Conservation (phyloP, 805 yeast genomes). For the Wickerhamiella brachini region DNA sequence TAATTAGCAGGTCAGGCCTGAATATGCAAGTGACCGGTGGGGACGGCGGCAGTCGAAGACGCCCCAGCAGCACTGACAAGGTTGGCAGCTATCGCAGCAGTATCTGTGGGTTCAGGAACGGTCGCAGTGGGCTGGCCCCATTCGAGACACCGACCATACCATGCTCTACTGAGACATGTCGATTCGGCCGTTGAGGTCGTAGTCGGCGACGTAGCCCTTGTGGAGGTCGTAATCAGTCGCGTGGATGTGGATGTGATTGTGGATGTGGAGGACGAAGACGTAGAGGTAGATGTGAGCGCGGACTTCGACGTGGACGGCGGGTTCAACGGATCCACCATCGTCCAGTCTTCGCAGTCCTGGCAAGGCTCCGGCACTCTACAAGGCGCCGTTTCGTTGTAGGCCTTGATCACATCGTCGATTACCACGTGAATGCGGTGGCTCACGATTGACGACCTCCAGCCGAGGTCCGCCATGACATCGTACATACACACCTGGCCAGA, state of each 20-base stretch:
- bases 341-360: constrained; percentile 84
- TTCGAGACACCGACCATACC: constrained; percentile 18
- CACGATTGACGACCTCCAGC: constrained; percentile 79
- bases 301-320: constrained; percentile 3
- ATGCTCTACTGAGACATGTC: constrained; percentile 11
- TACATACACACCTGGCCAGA: constrained; percentile 77
- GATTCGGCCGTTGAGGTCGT: not conserved
- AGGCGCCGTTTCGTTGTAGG: constrained; percentile 61
- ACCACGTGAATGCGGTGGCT: constrained; percentile 88
- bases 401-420: constrained; percentile 60
- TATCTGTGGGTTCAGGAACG: not conserved
- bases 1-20: not conserved
- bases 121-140: constrained; percentile 9
- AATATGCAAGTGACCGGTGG: not conserved
- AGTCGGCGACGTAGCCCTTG: not conserved
- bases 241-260: constrained; percentile 7
- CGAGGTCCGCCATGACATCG: constrained; percentile 77
- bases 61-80: not conserved
- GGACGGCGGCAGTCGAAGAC: not conserved
- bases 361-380: constrained; percentile 63
- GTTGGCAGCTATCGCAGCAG: not conserved
- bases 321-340: constrained; percentile 33
- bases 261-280: not conserved
- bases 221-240: constrained; percentile 3
- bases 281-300: not conserved